phyloP scores from a whole-genome alignment of 345 rosid genomes.

The Pistacia integerrima region DNA sequence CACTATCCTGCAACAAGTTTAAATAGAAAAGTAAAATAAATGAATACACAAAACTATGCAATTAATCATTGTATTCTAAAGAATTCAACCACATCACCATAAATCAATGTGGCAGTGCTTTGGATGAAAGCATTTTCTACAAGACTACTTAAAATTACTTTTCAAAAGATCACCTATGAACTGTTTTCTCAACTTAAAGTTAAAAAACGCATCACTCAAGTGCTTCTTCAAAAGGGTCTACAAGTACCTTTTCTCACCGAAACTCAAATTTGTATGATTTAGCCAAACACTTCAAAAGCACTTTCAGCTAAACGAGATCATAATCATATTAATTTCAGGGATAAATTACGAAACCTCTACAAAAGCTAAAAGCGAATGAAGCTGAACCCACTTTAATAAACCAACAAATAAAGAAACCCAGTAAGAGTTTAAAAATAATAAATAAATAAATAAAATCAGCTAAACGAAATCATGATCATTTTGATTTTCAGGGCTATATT shows the following conservation, averaged over 20 bases:
- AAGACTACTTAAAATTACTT: no score
- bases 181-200: not conserved
- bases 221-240: not conserved
- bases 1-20: constrained; percentile 20
- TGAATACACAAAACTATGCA: not conserved
- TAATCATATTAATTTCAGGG: no score
- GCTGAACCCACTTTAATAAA: not conserved
- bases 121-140: not conserved
- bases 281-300: not conserved
- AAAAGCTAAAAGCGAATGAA: no score
- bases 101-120: not conserved
- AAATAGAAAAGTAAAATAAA: not conserved
- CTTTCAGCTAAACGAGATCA: no score
- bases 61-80: not conserved
- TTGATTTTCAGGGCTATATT: no score
- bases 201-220: not conserved
- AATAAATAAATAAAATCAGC: no score
- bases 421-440: not conserved
- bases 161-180: not conserved
- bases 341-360: no score
- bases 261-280: no score
- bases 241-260: no score
- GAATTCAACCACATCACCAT: not conserved
- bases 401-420: not conserved
- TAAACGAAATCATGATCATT: no score